Evolutionary conservation across 2,329 filamentous ascomycete species (phyloP), one percentile per base, ranked within the genome.

Genomic region (Fusarium buxicola): DNA sequence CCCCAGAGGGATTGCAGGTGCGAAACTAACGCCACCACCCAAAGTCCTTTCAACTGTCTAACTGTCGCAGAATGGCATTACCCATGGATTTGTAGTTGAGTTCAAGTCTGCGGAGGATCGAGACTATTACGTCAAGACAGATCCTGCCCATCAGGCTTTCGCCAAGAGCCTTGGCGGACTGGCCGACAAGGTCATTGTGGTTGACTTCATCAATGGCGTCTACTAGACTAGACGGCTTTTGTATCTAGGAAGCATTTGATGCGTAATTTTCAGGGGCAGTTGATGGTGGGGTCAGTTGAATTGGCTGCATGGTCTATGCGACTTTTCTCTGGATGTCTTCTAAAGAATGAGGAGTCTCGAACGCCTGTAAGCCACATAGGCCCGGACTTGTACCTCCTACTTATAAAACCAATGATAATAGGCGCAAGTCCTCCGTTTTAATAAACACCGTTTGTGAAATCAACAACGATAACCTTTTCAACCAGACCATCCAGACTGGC

Each of bases 41-140:
- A 4, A 31, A 13, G 10, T 31, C 12, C 2, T 5, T 27, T 18
- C 11, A 8, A 31, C 15, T 11, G 4, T 13, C 39, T 52, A 2
- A 57, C 32, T 8, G 3, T 18, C 39, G 9, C 58, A 86, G 88
- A 80, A 82, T 50, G 88, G 84, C 1, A 84, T 89, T 48, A 88
- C 87, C 1, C 89, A 93, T 71, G 87, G 81, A 0, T 92, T 92
- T 63, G 82, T 93, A 2, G 81, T 83, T 21, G 85, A 91, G 68
- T 92, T 93, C 58, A 81, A 83, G 7, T 88, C 73, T 30, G 78
- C 78, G 15, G 82, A 85, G 62, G 89, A 92, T 71, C 79, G 89
- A 44, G 82, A 87, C 59, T 92, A 91, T 68, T 92, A 92, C 71
- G 74, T 89, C 12, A 74, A 84, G 47, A 76, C 86, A 30, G 90